These are phyloP conservation scores for Rasamsonia emersonii DNA, from an alignment of 2,329 filamentous ascomycete genomes.

Conservation along the genomic window DNA sequence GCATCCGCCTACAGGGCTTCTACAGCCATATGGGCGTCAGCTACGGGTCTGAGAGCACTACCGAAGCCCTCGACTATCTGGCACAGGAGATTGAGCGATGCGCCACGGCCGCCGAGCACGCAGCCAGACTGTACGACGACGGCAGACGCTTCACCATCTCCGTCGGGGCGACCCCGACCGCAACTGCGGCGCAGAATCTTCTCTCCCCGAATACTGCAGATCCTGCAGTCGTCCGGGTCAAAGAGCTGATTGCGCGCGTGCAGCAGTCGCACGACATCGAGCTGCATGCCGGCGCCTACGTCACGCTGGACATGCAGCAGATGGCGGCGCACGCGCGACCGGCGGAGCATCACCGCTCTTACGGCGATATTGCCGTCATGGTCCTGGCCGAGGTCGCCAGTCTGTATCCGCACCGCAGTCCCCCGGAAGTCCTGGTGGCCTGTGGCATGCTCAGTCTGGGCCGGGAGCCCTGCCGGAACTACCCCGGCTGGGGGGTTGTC, in stretches of 20 bases:
- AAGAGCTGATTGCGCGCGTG: conserved; percentile 5
- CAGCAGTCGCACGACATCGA: conserved; percentile 42
- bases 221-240: conserved; percentile 3
- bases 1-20: conserved; percentile 48
- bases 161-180: conserved; percentile 67
- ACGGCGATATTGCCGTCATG: conserved; percentile 52
- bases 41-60: conserved; percentile 49
- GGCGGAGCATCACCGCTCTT: conserved; percentile 19
- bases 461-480: conserved; percentile 61
- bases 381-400: conserved; percentile 63
- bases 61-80: conserved; percentile 51
- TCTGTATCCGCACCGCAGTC: conserved; percentile 48
- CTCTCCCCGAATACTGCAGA: conserved; percentile 20
- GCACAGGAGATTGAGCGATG: conserved; percentile 49
- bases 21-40: conserved; percentile 66
- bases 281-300: conserved; percentile 67
- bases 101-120: conserved; percentile 16
- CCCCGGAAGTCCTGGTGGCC: conserved; percentile 56
- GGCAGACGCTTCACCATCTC: conserved; percentile 45
- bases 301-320: conserved; percentile 68
- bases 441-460: conserved; percentile 61
- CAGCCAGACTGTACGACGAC: conserved; percentile 8
- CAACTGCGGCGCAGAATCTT: conserved; percentile 56
- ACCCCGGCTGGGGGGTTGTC: conserved; percentile 65
- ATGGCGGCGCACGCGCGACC: conserved; percentile 57